Evolutionary conservation across 2,329 filamentous ascomycete species (phyloP), one percentile per base, ranked within the genome.

Genomic region (Verticillium longisporum): DNA sequence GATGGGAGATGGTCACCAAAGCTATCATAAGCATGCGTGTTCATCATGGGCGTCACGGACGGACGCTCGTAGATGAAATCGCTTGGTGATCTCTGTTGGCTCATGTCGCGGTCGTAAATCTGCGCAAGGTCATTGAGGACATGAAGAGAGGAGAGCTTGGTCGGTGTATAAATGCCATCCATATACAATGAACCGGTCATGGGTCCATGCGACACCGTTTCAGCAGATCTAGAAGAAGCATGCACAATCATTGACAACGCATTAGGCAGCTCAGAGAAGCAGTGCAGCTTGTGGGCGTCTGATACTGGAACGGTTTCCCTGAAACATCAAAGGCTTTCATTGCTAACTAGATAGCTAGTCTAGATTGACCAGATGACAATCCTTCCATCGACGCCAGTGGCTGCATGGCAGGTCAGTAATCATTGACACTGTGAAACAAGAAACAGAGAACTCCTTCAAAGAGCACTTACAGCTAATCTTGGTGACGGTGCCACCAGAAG

Each of bases 381-480:
- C 70, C 91, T 86, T 65, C 91, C 91, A 73, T 95, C 91, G 60
- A 95, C 89, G 66, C 91, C 91, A 73, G 88, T 92, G 66, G 90
- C 89, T 92, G 69, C 34, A 54, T 6, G 45, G 54, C 26, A 55
- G 18, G 54, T 55, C 56, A 59, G 61, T 31, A 62, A 50, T 41
- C 13, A 53, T 32, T 58, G 10, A 50, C 33, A 53, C 4, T 26
- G 59, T 69, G 62, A 64, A 61, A 50, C 45, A 50, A 50, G 18
- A 33, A 7, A 53, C 7, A 18, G 33, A 10, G 53, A 63, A 57
- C 53, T 69, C 67, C 55, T 57, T 50, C 61, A 18, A 72, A 67
- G 57, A 57, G 53, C 33, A 84, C 89, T 87, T 85, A 92, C 90
- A 95, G 77, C 89, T 97, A 69, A 98, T 94, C 76, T 93, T 92